Evolutionary conservation across 768 basidiomycete genomes (phyloP), one percentile per base, ranked within the genome.

Genomic region (Suillus spraguei): DNA sequence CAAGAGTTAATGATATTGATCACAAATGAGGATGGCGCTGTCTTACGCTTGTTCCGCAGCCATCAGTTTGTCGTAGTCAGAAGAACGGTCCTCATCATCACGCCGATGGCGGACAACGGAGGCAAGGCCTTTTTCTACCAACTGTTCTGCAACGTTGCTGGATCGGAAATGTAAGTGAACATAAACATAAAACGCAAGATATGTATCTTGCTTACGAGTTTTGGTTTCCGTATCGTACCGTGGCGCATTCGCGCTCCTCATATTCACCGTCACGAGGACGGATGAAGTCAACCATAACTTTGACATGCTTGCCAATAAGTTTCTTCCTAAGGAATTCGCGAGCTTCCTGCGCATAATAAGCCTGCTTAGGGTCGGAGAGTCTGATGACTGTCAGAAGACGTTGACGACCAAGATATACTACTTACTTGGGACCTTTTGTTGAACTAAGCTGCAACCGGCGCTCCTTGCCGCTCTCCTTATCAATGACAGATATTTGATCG

Each of bases 11-110:
- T 41, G 41, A 41, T 2, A 22, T 39, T 5, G 60, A 32, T 16
- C 20, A 35, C 32, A 32, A 59, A 55, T 13, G 20, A 22, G 42
- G 3, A n/a, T n/a, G 14, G 24, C 32, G 22, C 16, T 24, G 5
- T 81, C 92, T 77, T 69, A 96, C 95, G 79, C 79, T 79, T 96
- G 94, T 75, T 99, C 97, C 9, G 95, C 97, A 35, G 89, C 87
- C 84, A 98, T 95, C 50, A 99, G 80, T 78, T 94, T 95, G 79
- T 99, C 97, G 67, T 95, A 94, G 72, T 98, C 97, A 7, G 90
- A 84, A n/a, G 96, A 96, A 54, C 96, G 86, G 69, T 96, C 92
- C 75, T 99, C 97, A 71, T 99, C 97, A 68, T 97, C 96, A 24
- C 94, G 87, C 71, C 89, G 91, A 77, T 99, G 97, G 53, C 97